phyloP scores from a whole-genome alignment of 1,284 basidiomycete genomes.

The Irpex sp. region DNA sequence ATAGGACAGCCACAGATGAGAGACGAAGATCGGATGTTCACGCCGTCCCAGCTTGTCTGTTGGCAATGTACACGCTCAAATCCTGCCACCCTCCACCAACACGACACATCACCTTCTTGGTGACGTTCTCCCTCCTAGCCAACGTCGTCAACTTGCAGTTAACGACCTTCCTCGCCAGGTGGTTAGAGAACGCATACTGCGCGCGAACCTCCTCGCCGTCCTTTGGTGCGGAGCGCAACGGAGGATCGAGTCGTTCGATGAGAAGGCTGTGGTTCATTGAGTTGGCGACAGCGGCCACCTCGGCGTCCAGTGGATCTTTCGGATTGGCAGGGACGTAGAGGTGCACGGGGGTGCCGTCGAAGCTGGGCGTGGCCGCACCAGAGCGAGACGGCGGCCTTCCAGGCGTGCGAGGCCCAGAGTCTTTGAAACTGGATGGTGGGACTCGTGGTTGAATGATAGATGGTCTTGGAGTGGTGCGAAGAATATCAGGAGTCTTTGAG shows the following conservation, averaged over 20 bases:
- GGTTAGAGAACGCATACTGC: slow-evolving; percentile 75
- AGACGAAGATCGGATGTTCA: background rate
- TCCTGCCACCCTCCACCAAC: slow-evolving; percentile 89
- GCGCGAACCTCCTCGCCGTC: slow-evolving; percentile 77
- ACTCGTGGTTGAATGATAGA: slow-evolving; percentile 33
- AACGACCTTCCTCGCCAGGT: slow-evolving; percentile 65
- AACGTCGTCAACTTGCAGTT: slow-evolving; percentile 78
- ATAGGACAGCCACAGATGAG: background rate
- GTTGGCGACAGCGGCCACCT: slow-evolving; percentile 74
- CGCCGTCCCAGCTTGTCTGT: slow-evolving; percentile 41
- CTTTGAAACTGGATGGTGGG: slow-evolving; percentile 74
- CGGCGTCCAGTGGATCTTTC: slow-evolving; percentile 76
- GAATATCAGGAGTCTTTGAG: slow-evolving; percentile 64
- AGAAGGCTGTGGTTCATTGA: slow-evolving; percentile 68
- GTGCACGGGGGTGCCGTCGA: slow-evolving; percentile 45
- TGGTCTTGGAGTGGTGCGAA: slow-evolving; percentile 42
- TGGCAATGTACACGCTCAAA: slow-evolving; percentile 72
- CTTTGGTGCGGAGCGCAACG: slow-evolving; percentile 55
- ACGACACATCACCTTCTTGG: slow-evolving; percentile 82
- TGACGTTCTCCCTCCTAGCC: slow-evolving; percentile 43
- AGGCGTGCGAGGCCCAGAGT: slow-evolving; percentile 48
- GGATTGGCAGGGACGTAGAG: slow-evolving; percentile 65
- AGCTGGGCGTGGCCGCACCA: slow-evolving; percentile 52
- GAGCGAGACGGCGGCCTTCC: slow-evolving; percentile 56
- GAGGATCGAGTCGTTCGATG: slow-evolving; percentile 76